Percentiles rank a stretch among this genome's conserved stretches.
Conservation (phyloP, 129 eudicot species). For the Chrysanthemum makinoi region DNA sequence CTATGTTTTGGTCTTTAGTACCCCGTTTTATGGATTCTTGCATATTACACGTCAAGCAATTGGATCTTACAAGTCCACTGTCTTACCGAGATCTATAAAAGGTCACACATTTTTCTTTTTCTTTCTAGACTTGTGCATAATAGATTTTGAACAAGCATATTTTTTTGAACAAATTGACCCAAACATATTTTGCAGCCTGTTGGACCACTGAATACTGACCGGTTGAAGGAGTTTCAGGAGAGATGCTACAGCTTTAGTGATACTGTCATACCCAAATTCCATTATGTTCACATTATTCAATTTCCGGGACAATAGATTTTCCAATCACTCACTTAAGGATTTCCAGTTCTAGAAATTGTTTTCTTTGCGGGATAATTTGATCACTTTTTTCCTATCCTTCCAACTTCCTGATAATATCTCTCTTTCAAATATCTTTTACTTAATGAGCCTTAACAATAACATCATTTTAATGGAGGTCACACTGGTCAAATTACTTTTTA, state of each 20-base stretch:
- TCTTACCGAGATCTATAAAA: constrained; percentile 95
- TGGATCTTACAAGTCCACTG: constrained; percentile 79
- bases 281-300: constrained; percentile 96
- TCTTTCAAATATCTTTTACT: constrained; percentile 9
- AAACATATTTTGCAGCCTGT: constrained; percentile 65
- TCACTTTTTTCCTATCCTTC: not conserved
- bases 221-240: constrained; percentile 82
- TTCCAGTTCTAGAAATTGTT: constrained; percentile 18
- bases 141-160: constrained; percentile 15
- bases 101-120: constrained; percentile 38
- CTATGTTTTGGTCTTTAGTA: constrained; percentile 53
- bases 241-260: constrained; percentile 86
- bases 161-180: constrained; percentile 9
- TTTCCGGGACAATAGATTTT: constrained; percentile 88
- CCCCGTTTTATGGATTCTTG: constrained; percentile 96
- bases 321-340: constrained; percentile 22
- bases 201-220: constrained; percentile 77
- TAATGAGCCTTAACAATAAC: constrained; percentile 2
- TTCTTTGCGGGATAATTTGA: constrained; percentile 15
- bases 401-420: not conserved
- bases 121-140: not conserved
- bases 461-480: constrained; percentile 5
- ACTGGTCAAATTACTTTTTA: constrained; percentile 10
- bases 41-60: constrained; percentile 73
- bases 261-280: constrained; percentile 92